Base-by-base conservation (phyloP, 805 yeast species). In the Priceomyces medius region DNA sequence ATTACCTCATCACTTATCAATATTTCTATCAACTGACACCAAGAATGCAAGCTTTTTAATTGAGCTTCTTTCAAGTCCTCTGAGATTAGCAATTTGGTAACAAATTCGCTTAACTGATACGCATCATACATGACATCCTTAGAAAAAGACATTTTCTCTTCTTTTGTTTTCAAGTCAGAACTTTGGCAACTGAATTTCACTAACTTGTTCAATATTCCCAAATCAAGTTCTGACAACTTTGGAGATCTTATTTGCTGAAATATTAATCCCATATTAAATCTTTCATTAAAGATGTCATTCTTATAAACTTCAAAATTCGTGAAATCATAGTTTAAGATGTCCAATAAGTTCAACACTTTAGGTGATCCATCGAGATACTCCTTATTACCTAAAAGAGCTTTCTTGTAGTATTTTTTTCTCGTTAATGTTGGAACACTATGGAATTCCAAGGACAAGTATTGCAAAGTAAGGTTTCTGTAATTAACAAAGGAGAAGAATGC, bases 1-100 rank as follows among this genome's bases (percentile, higher is more conserved):
- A 71, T 54, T 5, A 68, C 60, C 41, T 80, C 61, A 58, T 83
- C 89, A 3, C 80, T 71, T 3, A 87, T 80, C 34, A 88, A 63
- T 3, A 88, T 79, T 46, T 88, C 88, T 18, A 88, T 81, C 37
- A 90, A 61, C 49, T 82, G 83, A 17, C 83, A 81, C 98, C 98
- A 91, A 0, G 95, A 77, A 54, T 83, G 88, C 20, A 91, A 64
- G 43, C 83, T 79, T 10, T 74, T 64, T 35, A 84, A 64, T 46
- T 85, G 93, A 7, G 71, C 66, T 1, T 70, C 58, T 45, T 73
- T 73, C 49, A 80, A 73, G 29, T 71, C 68, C 33, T 69, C 67
- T 31, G 66, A 68, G n/a, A 78, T 63, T 10, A 78, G 52, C 18
- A 71, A 67, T 49, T 76, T 76, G 0, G 68, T 64, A 21, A 81